Evolutionary conservation across 1,284 basidiomycete species (phyloP), one percentile per base, ranked within the genome.

Genomic region (Farysia itapuensis): DNA sequence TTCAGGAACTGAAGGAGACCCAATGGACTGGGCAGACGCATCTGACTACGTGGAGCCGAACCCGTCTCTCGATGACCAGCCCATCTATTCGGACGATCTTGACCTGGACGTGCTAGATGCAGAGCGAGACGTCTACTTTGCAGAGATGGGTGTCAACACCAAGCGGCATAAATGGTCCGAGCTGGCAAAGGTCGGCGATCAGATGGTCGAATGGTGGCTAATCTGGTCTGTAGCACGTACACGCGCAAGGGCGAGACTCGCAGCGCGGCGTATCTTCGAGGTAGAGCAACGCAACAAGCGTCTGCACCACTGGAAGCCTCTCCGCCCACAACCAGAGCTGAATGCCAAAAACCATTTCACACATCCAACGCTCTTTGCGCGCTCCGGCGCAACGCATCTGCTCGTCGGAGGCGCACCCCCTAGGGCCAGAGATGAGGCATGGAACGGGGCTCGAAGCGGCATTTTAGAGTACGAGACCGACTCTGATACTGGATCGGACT

Each of bases 271-370:
- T 3, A 33, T 61, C 26, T 61, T 47, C 46, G 39, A 29, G 20
- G 58, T 51, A 19, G 58, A 47, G 23, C 39, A 15, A n/a, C 28
- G 28, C 20, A 51, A 51, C 23, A 35, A 43, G 19, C 42, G 41
- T 28, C 44, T 51, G 7, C 37, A 46, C 29, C 38, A 7, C 22
- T 61, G 51, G 58, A 39, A 47, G 16, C 43, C 47, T 1, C 35
- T 65, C 16, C 49, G 48, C 11, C 58, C 58, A 3, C 52, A 46
- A 3, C 46, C 56, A 18, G 49, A 53, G 38, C 44, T 52, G 22
- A 39, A 54, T 28, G 52, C 58, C 28, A 66, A 54, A 31, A 60
- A 66, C 34, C 63, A 67, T 36, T 67, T 67, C 22, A 60, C 47
- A 1, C 64, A 67, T 22, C 64, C 64, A 4, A 58, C 63, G 11